Base-by-base conservation (phyloP, 768 basidiomycete species). In the Russula ochroleuca region DNA sequence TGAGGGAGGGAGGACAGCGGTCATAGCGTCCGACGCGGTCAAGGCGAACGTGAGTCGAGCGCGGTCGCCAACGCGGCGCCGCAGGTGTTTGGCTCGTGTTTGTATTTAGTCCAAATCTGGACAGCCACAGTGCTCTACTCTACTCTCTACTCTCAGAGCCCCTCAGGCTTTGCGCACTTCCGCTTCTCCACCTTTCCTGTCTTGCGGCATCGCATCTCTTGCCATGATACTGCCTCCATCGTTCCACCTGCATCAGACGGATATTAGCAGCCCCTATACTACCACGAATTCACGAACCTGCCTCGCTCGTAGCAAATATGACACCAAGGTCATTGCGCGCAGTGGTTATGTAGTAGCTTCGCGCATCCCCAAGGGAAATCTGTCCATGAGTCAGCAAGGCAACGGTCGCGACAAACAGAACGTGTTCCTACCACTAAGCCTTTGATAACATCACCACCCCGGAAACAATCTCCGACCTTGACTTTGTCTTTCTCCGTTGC, bases 311-410 rank as follows among this genome's bases (percentile, higher is more conserved):
- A 13, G 93, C 94, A 72, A 91, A 94, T 57, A 95, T 88, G 10
- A 96, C 94, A 0, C 94, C 94, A 4, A 96, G 82, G 68, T 94
- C 88, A 72, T 94, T 94, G 47, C 90, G 79, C 8, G 90, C 94
- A 3, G 94, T 96, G 0, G 93, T 92, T 33, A 96, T 81, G 77
- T 92, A 95, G 75, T 96, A 96, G 69, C 88, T 92, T 49, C 92
- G 84, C 28, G 93, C 86, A 74, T 96, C 94, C 11, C 94, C 94
- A 28, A 97, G 79, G 19, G 94, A 95, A 54, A 95, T 91, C 94
- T 95, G 63, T 7, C 25, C 8, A 21, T 23, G 13, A 45, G 9
- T 38, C 21, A 53, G 40, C 31, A n/a, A 54, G 40, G 21, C 23
- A 35, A 37, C 8, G 23, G 11, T 50, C 14, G 14, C 19, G 14